Conservation (phyloP, 306 rosid genomes). For the Geum urbanum region DNA sequence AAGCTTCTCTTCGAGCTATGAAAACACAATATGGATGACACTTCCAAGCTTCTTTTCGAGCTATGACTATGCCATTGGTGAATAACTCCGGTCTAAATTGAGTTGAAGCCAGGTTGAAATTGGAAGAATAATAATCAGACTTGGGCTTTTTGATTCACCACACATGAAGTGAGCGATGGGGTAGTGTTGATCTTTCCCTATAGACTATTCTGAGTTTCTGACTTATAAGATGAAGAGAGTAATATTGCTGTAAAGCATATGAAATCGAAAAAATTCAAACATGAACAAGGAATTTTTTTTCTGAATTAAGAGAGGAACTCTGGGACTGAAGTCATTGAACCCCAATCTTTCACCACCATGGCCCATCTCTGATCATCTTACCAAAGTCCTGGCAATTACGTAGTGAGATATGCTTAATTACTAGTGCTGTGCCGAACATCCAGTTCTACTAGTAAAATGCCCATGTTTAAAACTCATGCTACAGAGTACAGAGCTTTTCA, state of each 20-base stretch:
- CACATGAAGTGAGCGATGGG: too few relatives aligned
- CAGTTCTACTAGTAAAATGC: background rate
- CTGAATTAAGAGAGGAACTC: too few relatives aligned
- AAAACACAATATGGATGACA: constrained; percentile 20
- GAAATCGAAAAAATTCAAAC: too few relatives aligned
- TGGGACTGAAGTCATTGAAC: too few relatives aligned
- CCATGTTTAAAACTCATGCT: background rate
- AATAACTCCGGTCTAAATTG: background rate
- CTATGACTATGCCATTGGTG: background rate
- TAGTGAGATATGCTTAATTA: too few relatives aligned
- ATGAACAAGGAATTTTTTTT: too few relatives aligned
- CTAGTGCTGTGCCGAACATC: too few relatives aligned
- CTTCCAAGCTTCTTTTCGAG: constrained; percentile 18
- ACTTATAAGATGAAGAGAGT: constrained; percentile 32
- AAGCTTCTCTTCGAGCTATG: constrained; percentile 16
- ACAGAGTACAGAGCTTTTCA: background rate
- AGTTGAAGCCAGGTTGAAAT: constrained; percentile 38
- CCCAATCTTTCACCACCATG: too few relatives aligned
- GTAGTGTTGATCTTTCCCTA: too few relatives aligned
- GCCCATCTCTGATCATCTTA: too few relatives aligned
- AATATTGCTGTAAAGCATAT: constrained; percentile 38
- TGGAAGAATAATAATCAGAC: constrained; percentile 32
- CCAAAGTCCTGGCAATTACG: too few relatives aligned
- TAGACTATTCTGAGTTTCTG: too few relatives aligned
- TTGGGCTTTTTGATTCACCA: constrained; percentile 48